phyloP scores from a whole-genome alignment of 306 rosid genomes.

The Cicer chorassanicum region DNA sequence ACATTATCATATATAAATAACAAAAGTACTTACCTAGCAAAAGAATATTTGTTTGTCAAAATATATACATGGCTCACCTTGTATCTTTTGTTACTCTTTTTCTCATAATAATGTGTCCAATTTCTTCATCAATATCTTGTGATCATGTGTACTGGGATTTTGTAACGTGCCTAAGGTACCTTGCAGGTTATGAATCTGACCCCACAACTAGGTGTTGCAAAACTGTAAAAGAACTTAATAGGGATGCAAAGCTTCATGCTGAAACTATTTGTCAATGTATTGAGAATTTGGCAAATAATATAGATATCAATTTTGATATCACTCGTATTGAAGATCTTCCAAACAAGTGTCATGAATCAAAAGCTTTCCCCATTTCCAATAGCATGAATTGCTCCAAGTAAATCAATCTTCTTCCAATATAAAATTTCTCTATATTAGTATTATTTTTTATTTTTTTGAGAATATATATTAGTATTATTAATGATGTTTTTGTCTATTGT shows the following conservation, averaged over 20 bases:
- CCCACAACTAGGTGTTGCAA: conserved; percentile 26
- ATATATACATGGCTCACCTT: conserved; percentile 10
- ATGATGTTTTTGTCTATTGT: conserved; percentile 3
- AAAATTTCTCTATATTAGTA: not conserved
- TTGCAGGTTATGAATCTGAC: conserved; percentile 39
- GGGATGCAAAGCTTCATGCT: not conserved
- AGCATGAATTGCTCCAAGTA: conserved; percentile 38
- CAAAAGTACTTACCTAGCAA: conserved; percentile 15
- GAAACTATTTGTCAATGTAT: conserved; percentile 34
- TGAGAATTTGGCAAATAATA: conserved; percentile 24
- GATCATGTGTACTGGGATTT: conserved; percentile 42
- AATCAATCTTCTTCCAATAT: not conserved
- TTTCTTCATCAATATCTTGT: conserved; percentile 31
- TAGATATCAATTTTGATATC: conserved; percentile 9
- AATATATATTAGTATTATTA: not conserved
- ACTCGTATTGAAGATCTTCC: conserved; percentile 36
- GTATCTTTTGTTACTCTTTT: conserved; percentile 7
- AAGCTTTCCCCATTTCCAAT: conserved; percentile 32
- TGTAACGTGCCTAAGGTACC: conserved; percentile 43
- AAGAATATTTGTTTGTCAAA: not conserved
- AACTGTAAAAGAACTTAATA: conserved; percentile 7
- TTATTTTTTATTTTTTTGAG: no score
- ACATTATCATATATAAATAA: not conserved
- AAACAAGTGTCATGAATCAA: conserved; percentile 23
- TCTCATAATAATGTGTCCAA: conserved; percentile 20